A percentile compares a stretch with the other conserved stretches of the same genome.
Conservation (phyloP, 2,329 filamentous ascomycete genomes). For the Pseudopyrenochaeta lycopersici region DNA sequence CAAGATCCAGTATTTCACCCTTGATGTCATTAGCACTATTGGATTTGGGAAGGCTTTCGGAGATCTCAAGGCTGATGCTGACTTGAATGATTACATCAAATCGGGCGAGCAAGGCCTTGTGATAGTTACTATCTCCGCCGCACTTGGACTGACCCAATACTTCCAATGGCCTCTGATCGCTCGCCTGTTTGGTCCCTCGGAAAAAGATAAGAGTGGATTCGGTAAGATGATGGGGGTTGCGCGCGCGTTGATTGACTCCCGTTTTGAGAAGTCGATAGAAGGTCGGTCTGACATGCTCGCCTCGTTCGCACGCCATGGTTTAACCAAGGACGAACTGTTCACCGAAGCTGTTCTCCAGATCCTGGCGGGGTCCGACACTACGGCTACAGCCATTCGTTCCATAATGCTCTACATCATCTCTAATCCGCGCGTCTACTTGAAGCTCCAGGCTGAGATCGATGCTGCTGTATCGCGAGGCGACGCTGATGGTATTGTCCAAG, state of each 20-base stretch:
- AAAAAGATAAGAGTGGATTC: constrained; percentile 43
- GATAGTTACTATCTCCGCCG: constrained; percentile 7
- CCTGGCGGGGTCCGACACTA: constrained; percentile 66
- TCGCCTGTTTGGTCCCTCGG: constrained; percentile 28
- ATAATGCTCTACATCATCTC: constrained; percentile 62
- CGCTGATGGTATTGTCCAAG: constrained; percentile 54
- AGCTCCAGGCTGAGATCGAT: constrained; percentile 58
- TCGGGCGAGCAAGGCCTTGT: constrained; percentile 48
- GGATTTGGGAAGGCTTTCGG: constrained; percentile 62
- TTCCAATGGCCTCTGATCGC: constrained; percentile 28
- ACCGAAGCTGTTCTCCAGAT: constrained; percentile 56
- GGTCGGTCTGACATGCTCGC: constrained; percentile 63
- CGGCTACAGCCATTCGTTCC: constrained; percentile 63
- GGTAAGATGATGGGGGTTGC: constrained; percentile 33
- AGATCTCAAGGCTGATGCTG: constrained; percentile 58
- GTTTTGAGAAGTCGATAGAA: constrained; percentile 47
- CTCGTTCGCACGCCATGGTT: constrained; percentile 58
- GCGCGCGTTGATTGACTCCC: constrained; percentile 26
- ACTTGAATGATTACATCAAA: constrained; percentile 55
- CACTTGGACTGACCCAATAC: constrained; percentile 18
- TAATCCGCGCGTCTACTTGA: constrained; percentile 54
- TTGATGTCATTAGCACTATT: constrained; percentile 63
- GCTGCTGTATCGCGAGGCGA: constrained; percentile 37
- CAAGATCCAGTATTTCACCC: constrained; percentile 61
- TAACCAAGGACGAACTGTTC: constrained; percentile 50